Conservation (phyloP, 352 stramenopile species). For the Globisporangium barbulae region DNA sequence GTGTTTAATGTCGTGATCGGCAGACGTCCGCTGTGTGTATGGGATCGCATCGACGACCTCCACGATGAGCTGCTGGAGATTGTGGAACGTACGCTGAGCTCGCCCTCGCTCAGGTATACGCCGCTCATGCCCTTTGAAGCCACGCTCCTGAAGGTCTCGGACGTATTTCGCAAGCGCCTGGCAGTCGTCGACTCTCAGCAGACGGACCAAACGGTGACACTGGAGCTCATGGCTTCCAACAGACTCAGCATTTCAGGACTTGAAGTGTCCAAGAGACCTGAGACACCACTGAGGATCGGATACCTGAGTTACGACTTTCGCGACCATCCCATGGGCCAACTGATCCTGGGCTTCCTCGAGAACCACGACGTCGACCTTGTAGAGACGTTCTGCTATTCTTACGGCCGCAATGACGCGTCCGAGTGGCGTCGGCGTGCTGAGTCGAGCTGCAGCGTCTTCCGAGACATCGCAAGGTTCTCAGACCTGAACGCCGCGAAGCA, state of each 20-base stretch:
- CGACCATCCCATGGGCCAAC: conserved; percentile 92
- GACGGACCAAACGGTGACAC: conserved; percentile 35
- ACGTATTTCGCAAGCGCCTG: conserved; percentile 44
- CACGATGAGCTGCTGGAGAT: conserved; percentile 38
- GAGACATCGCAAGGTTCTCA: conserved; percentile 46
- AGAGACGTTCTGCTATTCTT: conserved; percentile 72
- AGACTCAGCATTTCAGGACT: not conserved
- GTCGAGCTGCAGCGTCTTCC: conserved; percentile 47
- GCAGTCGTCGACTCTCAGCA: conserved; percentile 25
- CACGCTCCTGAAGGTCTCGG: conserved; percentile 53
- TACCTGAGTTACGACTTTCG: conserved; percentile 91
- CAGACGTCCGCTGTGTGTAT: conserved; percentile 57
- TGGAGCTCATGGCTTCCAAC: conserved; percentile 28
- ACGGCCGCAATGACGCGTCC: conserved; percentile 75
- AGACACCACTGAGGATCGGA: conserved; percentile 57
- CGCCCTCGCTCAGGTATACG: not conserved
- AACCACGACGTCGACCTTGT: conserved; percentile 53
- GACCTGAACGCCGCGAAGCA: conserved; percentile 51
- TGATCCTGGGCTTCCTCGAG: conserved; percentile 84
- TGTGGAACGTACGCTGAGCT: conserved; percentile 21
- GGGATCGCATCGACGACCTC: conserved; percentile 44
- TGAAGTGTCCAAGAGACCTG: conserved; percentile 19
- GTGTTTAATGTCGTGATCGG: conserved; percentile 51
- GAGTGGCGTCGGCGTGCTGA: conserved; percentile 57
- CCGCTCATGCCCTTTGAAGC: conserved; percentile 71